Percentiles rank a stretch among this genome's conserved stretches.
Evolutionary conservation across 1,284 basidiomycete species (phyloP).

Genomic region (Cutaneotrichosporon cavernicola): DNA sequence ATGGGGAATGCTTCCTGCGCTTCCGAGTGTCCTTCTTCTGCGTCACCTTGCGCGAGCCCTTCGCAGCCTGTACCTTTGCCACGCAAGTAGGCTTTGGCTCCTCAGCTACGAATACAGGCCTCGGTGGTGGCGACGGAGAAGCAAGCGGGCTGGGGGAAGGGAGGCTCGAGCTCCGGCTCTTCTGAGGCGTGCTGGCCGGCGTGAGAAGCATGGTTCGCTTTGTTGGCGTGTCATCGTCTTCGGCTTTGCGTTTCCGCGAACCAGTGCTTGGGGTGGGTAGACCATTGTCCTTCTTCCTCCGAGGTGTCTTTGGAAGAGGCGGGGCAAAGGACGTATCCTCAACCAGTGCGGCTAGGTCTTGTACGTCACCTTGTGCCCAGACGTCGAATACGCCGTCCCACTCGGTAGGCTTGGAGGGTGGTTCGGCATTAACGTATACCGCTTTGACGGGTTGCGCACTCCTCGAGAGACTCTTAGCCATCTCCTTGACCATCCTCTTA

Average conservation of each 20-base stretch:
- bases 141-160: neutral
- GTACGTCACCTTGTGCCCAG: slow-evolving; percentile 87
- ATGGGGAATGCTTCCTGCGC: neutral
- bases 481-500: slow-evolving; percentile 87
- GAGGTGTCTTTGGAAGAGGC: slow-evolving; percentile 11
- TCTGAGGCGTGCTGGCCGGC: slow-evolving; percentile 15
- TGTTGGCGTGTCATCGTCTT: slow-evolving; percentile 7
- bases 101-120: neutral
- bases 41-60: neutral
- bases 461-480: slow-evolving; percentile 70
- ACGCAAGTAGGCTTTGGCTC: neutral
- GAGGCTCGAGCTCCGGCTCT: neutral
- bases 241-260: slow-evolving; percentile 11
- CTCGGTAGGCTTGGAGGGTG: slow-evolving; percentile 77
- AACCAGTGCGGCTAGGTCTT: slow-evolving; percentile 62
- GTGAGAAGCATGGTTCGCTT: slow-evolving; percentile 8
- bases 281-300: slow-evolving; percentile 5
- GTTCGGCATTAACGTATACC: slow-evolving; percentile 84
- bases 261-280: neutral
- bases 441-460: slow-evolving; percentile 60
- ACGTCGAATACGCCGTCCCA: slow-evolving; percentile 91
- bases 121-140: slow-evolving; percentile 8
- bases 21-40: neutral
- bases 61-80: neutral
- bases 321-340: slow-evolving; percentile 19